Conservation (phyloP, 352 stramenopile genomes). For the Globisporangium carolinianum region DNA sequence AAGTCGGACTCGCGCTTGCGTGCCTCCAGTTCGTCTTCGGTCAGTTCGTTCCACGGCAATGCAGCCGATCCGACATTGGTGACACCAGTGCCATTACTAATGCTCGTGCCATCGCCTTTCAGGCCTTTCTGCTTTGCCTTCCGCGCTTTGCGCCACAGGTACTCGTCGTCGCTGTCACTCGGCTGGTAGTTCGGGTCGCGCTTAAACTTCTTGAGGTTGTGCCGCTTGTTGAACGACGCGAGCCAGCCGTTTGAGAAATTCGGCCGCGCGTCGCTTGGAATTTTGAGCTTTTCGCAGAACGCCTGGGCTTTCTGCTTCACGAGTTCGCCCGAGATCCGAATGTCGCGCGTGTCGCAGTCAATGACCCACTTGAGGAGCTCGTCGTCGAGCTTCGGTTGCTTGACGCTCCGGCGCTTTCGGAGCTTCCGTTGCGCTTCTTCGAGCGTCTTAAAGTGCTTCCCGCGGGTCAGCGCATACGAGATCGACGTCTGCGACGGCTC, state of each 20-base stretch:
- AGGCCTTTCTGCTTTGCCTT: background rate
- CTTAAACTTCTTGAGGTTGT: constrained; percentile 25
- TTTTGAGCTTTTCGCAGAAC: constrained; percentile 14
- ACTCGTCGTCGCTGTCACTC: constrained; percentile 15
- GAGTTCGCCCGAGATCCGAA: constrained; percentile 17
- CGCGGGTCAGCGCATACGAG: constrained; percentile 77
- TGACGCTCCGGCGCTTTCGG: constrained; percentile 14
- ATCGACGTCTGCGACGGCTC: constrained; percentile 79
- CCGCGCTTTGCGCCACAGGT: constrained; percentile 11
- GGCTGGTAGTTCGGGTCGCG: constrained; percentile 11
- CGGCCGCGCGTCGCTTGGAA: constrained; percentile 7
- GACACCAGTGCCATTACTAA: background rate
- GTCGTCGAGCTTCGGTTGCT: constrained; percentile 16
- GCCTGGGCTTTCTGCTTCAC: constrained; percentile 13
- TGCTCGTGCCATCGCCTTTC: background rate
- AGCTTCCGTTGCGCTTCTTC: constrained; percentile 70
- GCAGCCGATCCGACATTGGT: background rate
- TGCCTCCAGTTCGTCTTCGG: constrained; percentile 11
- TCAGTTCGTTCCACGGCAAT: constrained; percentile 12
- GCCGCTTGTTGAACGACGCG: constrained; percentile 64
- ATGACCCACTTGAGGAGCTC: constrained; percentile 15
- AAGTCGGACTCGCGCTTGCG: constrained; percentile 17
- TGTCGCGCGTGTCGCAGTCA: constrained; percentile 14
- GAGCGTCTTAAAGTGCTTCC: constrained; percentile 58
- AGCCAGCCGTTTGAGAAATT: constrained; percentile 82